phyloP scores from a whole-genome alignment of 108 stramenopile genomes.

The Nitzschia inconspicua region DNA sequence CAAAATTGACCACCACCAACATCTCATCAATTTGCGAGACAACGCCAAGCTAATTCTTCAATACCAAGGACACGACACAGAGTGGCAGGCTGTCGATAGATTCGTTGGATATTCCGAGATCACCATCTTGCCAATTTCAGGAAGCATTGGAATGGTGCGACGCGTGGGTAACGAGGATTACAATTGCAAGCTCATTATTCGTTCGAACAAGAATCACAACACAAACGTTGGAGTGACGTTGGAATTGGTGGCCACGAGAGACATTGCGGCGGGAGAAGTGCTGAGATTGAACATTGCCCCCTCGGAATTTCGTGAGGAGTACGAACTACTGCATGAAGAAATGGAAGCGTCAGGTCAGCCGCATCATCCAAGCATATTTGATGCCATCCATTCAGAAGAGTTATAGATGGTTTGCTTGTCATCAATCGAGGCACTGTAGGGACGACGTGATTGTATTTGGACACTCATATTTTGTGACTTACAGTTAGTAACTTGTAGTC shows the following conservation, averaged over 20 bases:
- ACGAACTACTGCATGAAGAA: slow-evolving; percentile 6
- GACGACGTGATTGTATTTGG: no score
- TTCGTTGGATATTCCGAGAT: slow-evolving; percentile 15
- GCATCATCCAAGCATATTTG: slow-evolving; percentile 10
- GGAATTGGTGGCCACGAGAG: slow-evolving; percentile 29
- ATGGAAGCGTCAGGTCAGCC: slow-evolving; percentile 31
- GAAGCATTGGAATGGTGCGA: slow-evolving; percentile 32
- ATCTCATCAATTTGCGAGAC: slow-evolving; percentile 5
- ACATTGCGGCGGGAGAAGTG: slow-evolving; percentile 29
- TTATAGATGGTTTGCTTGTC: no score
- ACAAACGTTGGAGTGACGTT: slow-evolving; percentile 17
- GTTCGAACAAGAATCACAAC: slow-evolving; percentile 2
- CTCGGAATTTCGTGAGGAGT: slow-evolving; percentile 14
- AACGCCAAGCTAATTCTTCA: slow-evolving; percentile 19
- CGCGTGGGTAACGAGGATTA: slow-evolving; percentile 18
- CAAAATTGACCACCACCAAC: slow-evolving; percentile 13
- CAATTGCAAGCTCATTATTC: slow-evolving; percentile 5
- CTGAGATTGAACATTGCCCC: slow-evolving; percentile 21
- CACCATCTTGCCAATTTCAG: slow-evolving; percentile 32
- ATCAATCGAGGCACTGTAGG: no score
- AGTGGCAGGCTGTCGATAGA: slow-evolving; percentile 11
- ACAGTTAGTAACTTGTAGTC: no score
- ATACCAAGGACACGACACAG: slow-evolving; percentile 28
- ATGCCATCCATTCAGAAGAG: slow-evolving; percentile 2
- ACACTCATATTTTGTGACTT: no score